Evolutionary conservation across 1,284 basidiomycete species (phyloP).

Genomic region (Puccinia coronata): DNA sequence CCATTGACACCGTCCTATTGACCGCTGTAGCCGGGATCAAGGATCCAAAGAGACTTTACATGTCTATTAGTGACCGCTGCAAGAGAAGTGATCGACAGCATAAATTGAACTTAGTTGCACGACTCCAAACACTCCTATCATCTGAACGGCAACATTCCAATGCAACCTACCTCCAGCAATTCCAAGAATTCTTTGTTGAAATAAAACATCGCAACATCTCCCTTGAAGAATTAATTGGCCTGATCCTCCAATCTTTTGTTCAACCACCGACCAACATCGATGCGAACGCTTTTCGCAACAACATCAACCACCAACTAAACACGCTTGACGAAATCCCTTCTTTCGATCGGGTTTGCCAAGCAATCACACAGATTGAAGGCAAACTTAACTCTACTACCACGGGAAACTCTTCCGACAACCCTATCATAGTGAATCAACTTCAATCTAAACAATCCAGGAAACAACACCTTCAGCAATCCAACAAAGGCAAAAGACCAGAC

Average conservation of each 20-base stretch:
- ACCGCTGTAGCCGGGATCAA: not conserved
- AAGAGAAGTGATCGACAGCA: not conserved
- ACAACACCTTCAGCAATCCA: too few species aligned
- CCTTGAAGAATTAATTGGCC: not conserved
- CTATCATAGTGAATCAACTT: too few species aligned
- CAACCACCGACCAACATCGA: not conserved
- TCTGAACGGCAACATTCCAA: not conserved
- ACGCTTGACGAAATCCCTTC: not conserved
- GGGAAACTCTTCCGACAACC: not conserved
- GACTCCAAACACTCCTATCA: not conserved
- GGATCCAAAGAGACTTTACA: not conserved
- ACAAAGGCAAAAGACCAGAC: not conserved
- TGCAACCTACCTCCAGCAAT: too few species aligned
- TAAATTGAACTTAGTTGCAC: not conserved
- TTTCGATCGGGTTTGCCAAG: not conserved
- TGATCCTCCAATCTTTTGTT: not conserved
- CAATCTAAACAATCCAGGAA: too few species aligned
- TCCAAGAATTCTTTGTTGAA: too few species aligned
- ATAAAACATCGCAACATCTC: not conserved
- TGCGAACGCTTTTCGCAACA: not conserved
- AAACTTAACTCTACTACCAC: too few species aligned
- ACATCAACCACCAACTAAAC: not conserved
- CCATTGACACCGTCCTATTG: not conserved
- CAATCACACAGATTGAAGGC: not conserved
- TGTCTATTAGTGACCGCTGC: not conserved